These are phyloP conservation scores for Quercus suber DNA, from an alignment of 306 rosid species.

Conservation along the genomic window DNA sequence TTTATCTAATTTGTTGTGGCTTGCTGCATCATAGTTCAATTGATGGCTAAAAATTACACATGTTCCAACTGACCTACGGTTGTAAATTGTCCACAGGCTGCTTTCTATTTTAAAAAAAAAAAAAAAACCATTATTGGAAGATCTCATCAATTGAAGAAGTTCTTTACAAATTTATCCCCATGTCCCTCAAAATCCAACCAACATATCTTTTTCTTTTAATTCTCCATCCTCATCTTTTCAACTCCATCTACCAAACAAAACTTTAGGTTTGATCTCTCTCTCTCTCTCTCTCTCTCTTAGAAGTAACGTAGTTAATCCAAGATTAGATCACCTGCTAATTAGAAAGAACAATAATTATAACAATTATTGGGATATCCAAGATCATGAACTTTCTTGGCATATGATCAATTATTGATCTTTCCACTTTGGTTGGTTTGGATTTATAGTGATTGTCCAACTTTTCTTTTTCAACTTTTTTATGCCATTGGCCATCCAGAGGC, in stretches of 20 bases:
- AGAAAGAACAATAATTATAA: neutral
- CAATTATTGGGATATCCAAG: neutral
- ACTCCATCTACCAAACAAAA: neutral
- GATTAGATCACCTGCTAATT: neutral
- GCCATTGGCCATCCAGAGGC: neutral
- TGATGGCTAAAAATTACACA: neutral
- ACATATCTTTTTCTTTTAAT: neutral
- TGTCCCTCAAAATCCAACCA: slow-evolving; percentile 7
- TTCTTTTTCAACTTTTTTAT: neutral
- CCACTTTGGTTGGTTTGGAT: neutral
- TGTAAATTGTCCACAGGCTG: neutral
- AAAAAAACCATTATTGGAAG: neutral
- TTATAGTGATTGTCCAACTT: neutral
- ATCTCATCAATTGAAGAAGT: neutral
- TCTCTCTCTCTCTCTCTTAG: neutral
- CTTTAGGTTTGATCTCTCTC: neutral
- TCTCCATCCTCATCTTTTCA: neutral
- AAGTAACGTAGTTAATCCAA: neutral
- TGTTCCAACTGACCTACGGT: slow-evolving; percentile 5
- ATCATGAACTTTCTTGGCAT: neutral
- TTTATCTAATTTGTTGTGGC: neutral
- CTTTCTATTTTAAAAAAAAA: neutral
- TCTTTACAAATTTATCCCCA: neutral
- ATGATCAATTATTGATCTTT: neutral
- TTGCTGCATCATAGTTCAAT: neutral